Base-by-base conservation (phyloP, 345 rosid genomes). In the Citrus mangshanensis region DNA sequence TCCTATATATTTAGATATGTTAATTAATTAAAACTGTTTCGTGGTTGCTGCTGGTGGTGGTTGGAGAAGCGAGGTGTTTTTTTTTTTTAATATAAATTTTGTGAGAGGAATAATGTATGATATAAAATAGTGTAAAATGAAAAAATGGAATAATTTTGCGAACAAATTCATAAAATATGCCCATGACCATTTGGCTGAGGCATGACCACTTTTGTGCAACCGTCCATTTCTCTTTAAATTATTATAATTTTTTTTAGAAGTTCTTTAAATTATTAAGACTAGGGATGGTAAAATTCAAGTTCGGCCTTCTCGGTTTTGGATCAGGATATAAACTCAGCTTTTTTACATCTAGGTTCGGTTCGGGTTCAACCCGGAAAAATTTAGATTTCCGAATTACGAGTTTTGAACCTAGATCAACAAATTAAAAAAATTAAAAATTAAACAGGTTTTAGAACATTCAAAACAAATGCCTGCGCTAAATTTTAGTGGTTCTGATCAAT, bases 21-120 rank as follows among this genome's bases (percentile, higher is more conserved):
- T 54, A 54, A 54, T 54, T 54, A 54, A 54, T 54, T 19, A 54
- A 18, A 49, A 4, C 7, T 54, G 22, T 51, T 42, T 42, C 51
- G 13, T 42, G 14, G 14, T 42, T 42, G 51, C 16, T 42, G 51
- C 1, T 38, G 77, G 42, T 59, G 22, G 30, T 27, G 27, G 58
- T 62, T 61, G n/a, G 5, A 40, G 35, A 75, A n/a, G 70, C 51
- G 34, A 77, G 73, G 58, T 60, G 81, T 70, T 82, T 42, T 42
- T 42, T 42, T 42, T 42, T 35, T 35, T 35, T 1, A 35, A 35
- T 42, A 38, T 38, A 38, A 38, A 8, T 38, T 38, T 38, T 49
- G 30, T 60, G 78, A 76, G 78, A 68, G 72, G 66, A 79, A 78
- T 25, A 75, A 63, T 73, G 72, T 27, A 67, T 67, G 38, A 82